Evolutionary conservation across 176 grass and related monocot genomes (phyloP), one percentile per base, ranked within the genome.

Genomic region (Alopecurus myosuroides): DNA sequence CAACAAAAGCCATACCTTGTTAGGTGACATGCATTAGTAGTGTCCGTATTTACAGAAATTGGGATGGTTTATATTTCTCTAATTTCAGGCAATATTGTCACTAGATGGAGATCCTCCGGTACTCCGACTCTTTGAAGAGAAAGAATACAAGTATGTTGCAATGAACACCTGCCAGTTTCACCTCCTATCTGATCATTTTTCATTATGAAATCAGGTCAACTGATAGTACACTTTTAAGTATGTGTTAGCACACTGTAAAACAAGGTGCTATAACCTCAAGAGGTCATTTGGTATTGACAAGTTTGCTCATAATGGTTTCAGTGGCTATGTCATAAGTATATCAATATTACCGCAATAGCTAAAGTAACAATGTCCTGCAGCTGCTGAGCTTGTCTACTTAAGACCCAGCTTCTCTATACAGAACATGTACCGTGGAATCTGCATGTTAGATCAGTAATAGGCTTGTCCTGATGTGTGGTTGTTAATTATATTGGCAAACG

Each of bases 61-160:
- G 79, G 18, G 69, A 84, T 78, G 80, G 13, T 55, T 86, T 41
- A 66, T 67, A 7, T 51, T 78, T 74, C n/a, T 78, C 25, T 83
- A 70, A 85, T 90, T 95, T 81, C 86, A 98, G 97, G 93, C 89
- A 83, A 92, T 98, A 94, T 74, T 95, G 80, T 96, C 91, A 30
- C 69, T 77, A 56, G 91, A 98, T 82, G 88, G 93, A 20, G 93
- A 95, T 78, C 97, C 97, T 70, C 93, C 97, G 14, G 97, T 98
- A 45, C 89, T 98, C 64, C 88, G 91, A 82, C 88, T 98, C 0
- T 95, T 96, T 86, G 67, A 98, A 44, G 88, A 86, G 56, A 88
- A 30, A 39, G 87, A 98, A 76, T 98, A 98, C 86, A 90, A 90
- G 97, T 98, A 94, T 89, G 85, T 50, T 84, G 70, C 77, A 51